phyloP scores from a whole-genome alignment of 305 asterid genomes.

The Vinca major region DNA sequence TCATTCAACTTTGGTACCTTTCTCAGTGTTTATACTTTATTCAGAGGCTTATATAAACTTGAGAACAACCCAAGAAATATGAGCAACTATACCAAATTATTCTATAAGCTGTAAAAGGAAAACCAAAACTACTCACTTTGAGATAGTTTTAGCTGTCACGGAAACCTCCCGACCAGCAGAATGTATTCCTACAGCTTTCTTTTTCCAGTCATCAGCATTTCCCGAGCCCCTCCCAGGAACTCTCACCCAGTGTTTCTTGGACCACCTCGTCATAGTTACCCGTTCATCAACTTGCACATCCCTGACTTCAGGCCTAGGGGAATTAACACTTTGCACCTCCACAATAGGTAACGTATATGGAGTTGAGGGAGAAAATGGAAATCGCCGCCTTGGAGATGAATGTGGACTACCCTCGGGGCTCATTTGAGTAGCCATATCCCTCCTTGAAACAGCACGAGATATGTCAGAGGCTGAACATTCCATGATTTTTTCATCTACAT shows the following conservation, averaged over 20 bases:
- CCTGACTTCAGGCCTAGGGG: conserved; percentile 49
- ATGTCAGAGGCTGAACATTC: conserved; percentile 39
- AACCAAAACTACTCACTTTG: conserved; percentile 39
- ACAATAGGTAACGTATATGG: conserved; percentile 45
- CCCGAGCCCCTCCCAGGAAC: conserved; percentile 36
- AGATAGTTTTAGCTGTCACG: conserved; percentile 44
- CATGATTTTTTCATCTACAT: conserved; percentile 34
- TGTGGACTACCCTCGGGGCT: conserved; percentile 30
- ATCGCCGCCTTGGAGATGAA: conserved; percentile 30
- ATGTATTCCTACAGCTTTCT: conserved; percentile 44
- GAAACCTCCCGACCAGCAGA: conserved; percentile 60
- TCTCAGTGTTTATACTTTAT: too few relatives aligned
- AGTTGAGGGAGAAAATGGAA: conserved; percentile 54
- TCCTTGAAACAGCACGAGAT: conserved; percentile 53
- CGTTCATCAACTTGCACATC: conserved; percentile 77
- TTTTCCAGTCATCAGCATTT: conserved; percentile 55
- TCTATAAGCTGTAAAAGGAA: not conserved
- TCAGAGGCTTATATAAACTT: too few relatives aligned
- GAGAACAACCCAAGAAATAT: too few relatives aligned
- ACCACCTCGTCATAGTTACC: conserved; percentile 81
- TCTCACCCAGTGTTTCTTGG: conserved; percentile 53
- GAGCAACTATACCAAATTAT: not conserved
- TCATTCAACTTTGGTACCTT: too few relatives aligned
- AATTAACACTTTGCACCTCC: conserved; percentile 33
- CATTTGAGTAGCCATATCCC: conserved; percentile 46